Evolutionary conservation across 345 rosid genomes (phyloP).

Genomic region (Brassica juncea): DNA sequence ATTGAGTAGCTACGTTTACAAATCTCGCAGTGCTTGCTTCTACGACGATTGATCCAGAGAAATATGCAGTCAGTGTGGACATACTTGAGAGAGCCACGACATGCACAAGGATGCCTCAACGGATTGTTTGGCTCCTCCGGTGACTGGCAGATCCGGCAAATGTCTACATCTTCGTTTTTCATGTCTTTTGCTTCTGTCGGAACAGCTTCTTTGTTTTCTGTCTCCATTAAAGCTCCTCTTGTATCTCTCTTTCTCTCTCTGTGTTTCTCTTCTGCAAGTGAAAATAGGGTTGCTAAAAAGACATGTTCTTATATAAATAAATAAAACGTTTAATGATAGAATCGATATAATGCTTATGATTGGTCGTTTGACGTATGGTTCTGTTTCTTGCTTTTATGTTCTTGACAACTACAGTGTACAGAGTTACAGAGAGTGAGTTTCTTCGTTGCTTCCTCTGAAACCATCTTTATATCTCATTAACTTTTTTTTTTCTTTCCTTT

Average conservation of each 20-base stretch:
- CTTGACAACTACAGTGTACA: neutral
- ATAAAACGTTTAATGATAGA: neutral
- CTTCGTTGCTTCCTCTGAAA: neutral
- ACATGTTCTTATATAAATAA: neutral
- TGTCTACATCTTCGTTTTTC: neutral
- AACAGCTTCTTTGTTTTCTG: neutral
- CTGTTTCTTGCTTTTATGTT: neutral
- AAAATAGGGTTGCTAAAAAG: neutral
- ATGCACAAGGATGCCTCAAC: conserved; percentile 35
- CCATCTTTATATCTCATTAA: neutral
- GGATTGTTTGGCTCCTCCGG: conserved; percentile 23
- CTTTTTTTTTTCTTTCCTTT: neutral
- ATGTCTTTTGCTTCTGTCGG: neutral
- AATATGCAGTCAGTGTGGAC: conserved; percentile 27
- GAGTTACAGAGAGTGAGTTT: neutral
- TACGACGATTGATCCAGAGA: conserved; percentile 21
- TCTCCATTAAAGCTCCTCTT: neutral
- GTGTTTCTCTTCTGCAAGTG: neutral
- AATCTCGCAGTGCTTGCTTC: conserved; percentile 12
- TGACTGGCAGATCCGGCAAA: conserved; percentile 18
- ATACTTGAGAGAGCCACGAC: conserved; percentile 30
- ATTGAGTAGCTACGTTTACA: conserved; percentile 21
- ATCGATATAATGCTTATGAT: neutral
- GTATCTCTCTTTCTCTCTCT: neutral
- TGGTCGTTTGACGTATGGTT: neutral